Conservation (phyloP, 768 basidiomycete genomes). For the Boletus rufocinnamomeus region DNA sequence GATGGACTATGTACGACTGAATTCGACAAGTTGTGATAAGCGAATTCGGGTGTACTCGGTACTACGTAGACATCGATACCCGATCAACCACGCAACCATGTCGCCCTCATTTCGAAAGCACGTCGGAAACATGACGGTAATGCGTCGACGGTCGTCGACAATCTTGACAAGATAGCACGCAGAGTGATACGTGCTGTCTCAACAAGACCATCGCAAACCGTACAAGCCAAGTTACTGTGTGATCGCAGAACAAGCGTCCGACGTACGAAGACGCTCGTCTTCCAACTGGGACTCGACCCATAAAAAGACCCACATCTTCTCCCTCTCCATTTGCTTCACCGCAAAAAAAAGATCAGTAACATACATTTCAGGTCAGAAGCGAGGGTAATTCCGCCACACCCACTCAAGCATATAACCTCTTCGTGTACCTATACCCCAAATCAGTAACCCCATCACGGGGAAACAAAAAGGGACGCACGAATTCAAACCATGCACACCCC, state of each 20-base stretch:
- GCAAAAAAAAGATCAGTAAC: background rate
- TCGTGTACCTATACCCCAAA: conserved; percentile 48
- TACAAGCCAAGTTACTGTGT: background rate
- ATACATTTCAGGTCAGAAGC: background rate
- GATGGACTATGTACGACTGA: no score
- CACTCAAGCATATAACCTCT: conserved; percentile 50
- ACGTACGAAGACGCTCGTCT: no score
- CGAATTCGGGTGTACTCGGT: no score
- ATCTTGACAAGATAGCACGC: background rate
- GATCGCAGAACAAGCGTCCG: background rate
- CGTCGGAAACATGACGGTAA: no score
- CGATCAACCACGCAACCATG: no score
- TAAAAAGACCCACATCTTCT: no score
- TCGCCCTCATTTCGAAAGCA: no score
- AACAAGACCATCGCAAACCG: background rate
- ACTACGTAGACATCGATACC: no score
- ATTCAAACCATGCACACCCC: conserved; percentile 93
- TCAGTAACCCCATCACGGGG: conserved; percentile 8
- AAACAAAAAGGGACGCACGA: conserved; percentile 58
- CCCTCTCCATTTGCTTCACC: background rate
- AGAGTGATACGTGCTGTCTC: background rate
- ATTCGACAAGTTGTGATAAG: no score
- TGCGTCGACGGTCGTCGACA: no score
- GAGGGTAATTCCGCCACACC: background rate
- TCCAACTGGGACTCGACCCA: no score